These are phyloP conservation scores for Oryza longistaminata DNA, from an alignment of 176 grass and related monocot species.

Conservation along the genomic window DNA sequence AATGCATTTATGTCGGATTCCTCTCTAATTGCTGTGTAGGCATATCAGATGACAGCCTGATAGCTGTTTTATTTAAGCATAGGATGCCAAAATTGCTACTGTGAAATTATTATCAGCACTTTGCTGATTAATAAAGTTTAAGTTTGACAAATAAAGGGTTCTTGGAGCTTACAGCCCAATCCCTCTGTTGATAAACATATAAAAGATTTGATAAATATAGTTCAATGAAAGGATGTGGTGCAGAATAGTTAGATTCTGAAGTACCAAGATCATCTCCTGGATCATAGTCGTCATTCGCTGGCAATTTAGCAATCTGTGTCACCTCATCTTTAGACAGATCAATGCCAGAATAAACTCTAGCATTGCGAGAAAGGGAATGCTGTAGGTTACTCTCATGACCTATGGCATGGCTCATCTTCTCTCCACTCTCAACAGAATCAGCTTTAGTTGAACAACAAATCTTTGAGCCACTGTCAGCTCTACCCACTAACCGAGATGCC, in stretches of 20 bases:
- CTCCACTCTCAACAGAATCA: conserved; percentile 87
- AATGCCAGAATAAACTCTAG: conserved; percentile 81
- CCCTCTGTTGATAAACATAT: not conserved
- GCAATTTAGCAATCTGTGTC: conserved; percentile 61
- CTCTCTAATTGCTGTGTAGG: not conserved
- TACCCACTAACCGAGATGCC: conserved; percentile 73
- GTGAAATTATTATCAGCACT: conserved; percentile 2
- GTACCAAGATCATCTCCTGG: conserved; percentile 69
- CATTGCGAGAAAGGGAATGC: conserved; percentile 96
- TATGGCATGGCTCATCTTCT: conserved; percentile 66
- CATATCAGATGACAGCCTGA: not conserved
- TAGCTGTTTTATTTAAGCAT: conserved; percentile 14
- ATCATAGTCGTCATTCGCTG: conserved; percentile 38
- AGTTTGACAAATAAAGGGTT: conserved; percentile 12
- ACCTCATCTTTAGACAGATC: conserved; percentile 95
- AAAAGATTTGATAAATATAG: conserved; percentile 10
- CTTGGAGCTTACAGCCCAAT: not conserved
- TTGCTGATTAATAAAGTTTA: not conserved
- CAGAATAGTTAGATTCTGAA: conserved; percentile 14
- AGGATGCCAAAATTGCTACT: conserved; percentile 9
- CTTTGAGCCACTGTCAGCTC: conserved; percentile 90
- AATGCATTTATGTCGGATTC: not conserved
- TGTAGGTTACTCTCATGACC: conserved; percentile 68
- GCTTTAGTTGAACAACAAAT: conserved; percentile 82
- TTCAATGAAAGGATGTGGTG: not conserved